Conservation (phyloP, 2,329 filamentous ascomycete genomes). For the Ceratocystis harringtonii region DNA sequence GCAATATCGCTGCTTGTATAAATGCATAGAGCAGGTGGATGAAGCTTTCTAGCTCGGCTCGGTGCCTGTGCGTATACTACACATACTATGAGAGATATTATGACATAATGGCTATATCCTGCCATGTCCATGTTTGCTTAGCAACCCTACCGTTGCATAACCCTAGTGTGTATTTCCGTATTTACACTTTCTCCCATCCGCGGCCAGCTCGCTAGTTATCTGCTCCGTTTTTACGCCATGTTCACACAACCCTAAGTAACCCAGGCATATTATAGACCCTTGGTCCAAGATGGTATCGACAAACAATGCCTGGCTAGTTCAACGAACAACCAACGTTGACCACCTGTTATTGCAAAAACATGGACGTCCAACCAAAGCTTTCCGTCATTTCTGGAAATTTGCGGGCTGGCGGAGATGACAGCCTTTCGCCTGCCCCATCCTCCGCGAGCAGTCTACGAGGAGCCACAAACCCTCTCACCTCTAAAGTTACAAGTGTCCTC, state of each 20-base stretch:
- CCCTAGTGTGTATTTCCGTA: background rate
- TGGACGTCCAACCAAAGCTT: constrained; percentile 8
- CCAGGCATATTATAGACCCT: background rate
- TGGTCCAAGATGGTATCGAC: background rate
- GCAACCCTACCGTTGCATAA: background rate
- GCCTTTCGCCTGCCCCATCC: constrained; percentile 21
- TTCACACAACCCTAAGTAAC: no score
- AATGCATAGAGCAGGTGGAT: background rate
- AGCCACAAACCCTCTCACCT: constrained; percentile 46
- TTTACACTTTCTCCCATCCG: no score
- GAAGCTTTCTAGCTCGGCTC: background rate
- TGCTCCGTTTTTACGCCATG: no score
- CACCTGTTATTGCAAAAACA: background rate
- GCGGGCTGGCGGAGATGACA: background rate
- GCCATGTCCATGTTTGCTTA: background rate
- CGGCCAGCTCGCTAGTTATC: no score
- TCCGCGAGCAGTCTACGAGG: constrained; percentile 23
- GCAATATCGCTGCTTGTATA: background rate
- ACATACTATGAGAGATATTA: background rate
- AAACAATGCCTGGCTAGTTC: background rate
- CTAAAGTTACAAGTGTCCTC: constrained; percentile 69
- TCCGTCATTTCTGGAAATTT: constrained; percentile 2
- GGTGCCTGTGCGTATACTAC: background rate
- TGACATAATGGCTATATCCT: constrained; percentile 1
- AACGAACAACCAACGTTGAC: background rate